Evolutionary conservation across 306 rosid species (phyloP).

Genomic region (Myrica gale): DNA sequence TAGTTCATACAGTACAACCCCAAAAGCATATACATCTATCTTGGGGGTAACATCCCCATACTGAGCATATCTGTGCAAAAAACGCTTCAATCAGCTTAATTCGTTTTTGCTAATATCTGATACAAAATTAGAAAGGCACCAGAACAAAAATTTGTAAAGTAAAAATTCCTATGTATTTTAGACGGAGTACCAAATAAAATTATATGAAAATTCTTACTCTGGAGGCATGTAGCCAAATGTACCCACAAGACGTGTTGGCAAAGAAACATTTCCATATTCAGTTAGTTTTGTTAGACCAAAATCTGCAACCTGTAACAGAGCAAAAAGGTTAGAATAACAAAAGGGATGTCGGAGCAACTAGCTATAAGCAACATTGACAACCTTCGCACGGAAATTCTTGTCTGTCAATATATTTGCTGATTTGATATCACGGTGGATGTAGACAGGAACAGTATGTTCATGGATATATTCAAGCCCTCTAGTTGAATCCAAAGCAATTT

Average conservation of each 20-base stretch:
- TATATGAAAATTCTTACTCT: slow-evolving; percentile 44
- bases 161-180: neutral
- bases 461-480: slow-evolving; percentile 81
- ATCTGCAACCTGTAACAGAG: slow-evolving; percentile 69
- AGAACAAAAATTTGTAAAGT: neutral
- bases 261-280: slow-evolving; percentile 49
- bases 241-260: slow-evolving; percentile 67
- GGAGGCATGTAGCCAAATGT: slow-evolving; percentile 83
- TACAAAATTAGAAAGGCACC: neutral
- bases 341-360: slow-evolving; percentile 28
- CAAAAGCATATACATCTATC: slow-evolving; percentile 73
- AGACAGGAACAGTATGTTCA: slow-evolving; percentile 77
- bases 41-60: slow-evolving; percentile 66
- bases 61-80: slow-evolving; percentile 56
- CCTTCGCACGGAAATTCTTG: slow-evolving; percentile 69
- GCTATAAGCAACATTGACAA: slow-evolving; percentile 22
- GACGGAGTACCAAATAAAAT: slow-evolving; percentile 3
- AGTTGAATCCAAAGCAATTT: slow-evolving; percentile 72
- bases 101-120: too few relatives aligned
- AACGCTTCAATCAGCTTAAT: neutral
- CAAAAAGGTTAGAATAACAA: neutral
- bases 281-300: slow-evolving; percentile 64
- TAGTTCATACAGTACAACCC: slow-evolving; percentile 68
- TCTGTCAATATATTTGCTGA: slow-evolving; percentile 74
- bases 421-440: slow-evolving; percentile 75